A percentile compares a stretch with the other conserved stretches of the same genome.
Evolutionary conservation across 108 stramenopile species (phyloP).

Genomic region (Fragilariopsis cylindrus): DNA sequence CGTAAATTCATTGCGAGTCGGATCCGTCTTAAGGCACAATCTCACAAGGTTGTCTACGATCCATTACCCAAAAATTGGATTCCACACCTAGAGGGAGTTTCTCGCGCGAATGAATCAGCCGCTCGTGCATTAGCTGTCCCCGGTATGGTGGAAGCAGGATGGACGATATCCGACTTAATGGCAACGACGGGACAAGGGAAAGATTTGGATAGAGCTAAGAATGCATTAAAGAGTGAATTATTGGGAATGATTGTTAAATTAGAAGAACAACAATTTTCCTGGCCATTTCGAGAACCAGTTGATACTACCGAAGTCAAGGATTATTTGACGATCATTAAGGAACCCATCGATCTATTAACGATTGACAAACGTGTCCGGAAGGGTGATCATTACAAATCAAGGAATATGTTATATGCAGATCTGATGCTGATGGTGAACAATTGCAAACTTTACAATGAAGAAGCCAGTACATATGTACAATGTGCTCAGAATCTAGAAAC

Average conservation of each 20-base stretch:
- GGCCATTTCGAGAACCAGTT: constrained; percentile 95
- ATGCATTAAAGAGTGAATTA: constrained; percentile 68
- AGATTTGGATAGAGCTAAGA: constrained; percentile 74
- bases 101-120: constrained; percentile 58
- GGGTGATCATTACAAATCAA: constrained; percentile 81
- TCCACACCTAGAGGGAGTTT: constrained; percentile 47
- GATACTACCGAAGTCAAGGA: constrained; percentile 84
- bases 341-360: constrained; percentile 90
- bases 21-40: constrained; percentile 57
- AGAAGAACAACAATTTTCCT: constrained; percentile 88
- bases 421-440: constrained; percentile 92
- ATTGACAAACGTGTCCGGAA: constrained; percentile 86
- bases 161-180: constrained; percentile 85
- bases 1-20: constrained; percentile 67
- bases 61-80: constrained; percentile 61
- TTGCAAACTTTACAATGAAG: constrained; percentile 92
- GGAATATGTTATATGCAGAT: constrained; percentile 79
- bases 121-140: constrained; percentile 79
- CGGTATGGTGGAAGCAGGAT: constrained; percentile 91
- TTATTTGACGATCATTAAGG: constrained; percentile 81
- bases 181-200: constrained; percentile 62
- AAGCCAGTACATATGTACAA: constrained; percentile 68
- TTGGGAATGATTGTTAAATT: constrained; percentile 69
- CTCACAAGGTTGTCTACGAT: constrained; percentile 62
- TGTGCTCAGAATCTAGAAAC: constrained; percentile 79